Base-by-base conservation (phyloP, 352 stramenopile species). In the Hyaloperonospora brassicae region DNA sequence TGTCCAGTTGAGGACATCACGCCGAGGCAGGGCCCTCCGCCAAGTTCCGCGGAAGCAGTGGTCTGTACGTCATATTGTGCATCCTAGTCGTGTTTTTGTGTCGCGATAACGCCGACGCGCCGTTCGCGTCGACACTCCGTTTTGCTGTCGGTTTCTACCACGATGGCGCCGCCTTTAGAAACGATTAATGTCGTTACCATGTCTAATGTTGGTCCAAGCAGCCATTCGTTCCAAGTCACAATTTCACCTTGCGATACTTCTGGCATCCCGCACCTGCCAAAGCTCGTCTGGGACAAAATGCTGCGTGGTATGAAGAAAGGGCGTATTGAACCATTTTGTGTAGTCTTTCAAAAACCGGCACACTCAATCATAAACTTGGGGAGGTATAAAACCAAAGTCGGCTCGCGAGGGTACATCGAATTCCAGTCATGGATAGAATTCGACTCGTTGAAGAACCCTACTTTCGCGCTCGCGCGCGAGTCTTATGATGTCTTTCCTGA, bases 351-450 rank as follows among this genome's bases (percentile, higher is more conserved):
- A 45, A 17, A 2, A 27, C 17, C 17, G 4, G 40, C 39, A 14
- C 38, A 9, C 38, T 7, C 3, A 31, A 31, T 7, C 11, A 43
- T 2, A 43, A 43, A 2, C 14, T 23, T 43, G 38, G 22, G 38
- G 8, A 9, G 23, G 2, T 44, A 50, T 22, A 17, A 24, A 51
- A 11, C 21, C 40, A 1, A 56, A 56, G 1, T 35, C 39, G 0
- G 46, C 47, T n/a, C 40, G 50, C 25, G 40, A 44, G 4, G 52
- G 35, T 44, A 47, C n/a, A 63, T 69, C 31, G 49, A 17, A 4
- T 25, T 34, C 0, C 56, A 67, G n/a, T 63, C 36, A 0, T 57
- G 23, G 40, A 41, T 59, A 6, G 38, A 43, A 21, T 14, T 43
- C 14, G 38, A 13, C 6, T 17, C 54, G 5, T 25, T 47, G 8